These are phyloP conservation scores for Fulvia fulva DNA, from an alignment of 2,329 filamentous ascomycete genomes.

Conservation along the genomic window DNA sequence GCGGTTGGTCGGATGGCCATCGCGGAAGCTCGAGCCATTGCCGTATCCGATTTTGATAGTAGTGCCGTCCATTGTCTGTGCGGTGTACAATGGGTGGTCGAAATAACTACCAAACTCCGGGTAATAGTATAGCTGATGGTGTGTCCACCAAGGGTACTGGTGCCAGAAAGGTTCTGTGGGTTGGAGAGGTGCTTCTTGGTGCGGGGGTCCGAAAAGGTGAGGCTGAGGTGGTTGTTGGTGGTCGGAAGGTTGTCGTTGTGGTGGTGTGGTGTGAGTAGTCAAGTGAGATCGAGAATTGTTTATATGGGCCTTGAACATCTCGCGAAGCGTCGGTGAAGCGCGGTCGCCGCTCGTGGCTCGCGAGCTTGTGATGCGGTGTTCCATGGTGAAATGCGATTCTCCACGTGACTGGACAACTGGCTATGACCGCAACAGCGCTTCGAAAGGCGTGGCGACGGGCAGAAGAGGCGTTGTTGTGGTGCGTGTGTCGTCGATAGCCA, in stretches of 20 bases:
- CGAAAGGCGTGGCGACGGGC: background rate
- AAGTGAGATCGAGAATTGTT: background rate
- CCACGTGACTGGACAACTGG: background rate
- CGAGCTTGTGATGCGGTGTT: background rate
- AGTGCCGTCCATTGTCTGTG: constrained; percentile 1
- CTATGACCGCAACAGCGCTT: background rate
- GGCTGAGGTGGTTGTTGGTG: background rate
- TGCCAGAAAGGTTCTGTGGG: constrained; percentile 13
- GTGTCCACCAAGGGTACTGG: constrained; percentile 13
- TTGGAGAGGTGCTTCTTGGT: constrained; percentile 1
- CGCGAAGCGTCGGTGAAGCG: background rate
- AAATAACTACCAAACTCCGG: constrained; percentile 3
- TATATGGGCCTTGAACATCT: background rate
- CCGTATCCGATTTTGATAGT: constrained; percentile 7
- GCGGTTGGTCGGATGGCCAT: background rate
- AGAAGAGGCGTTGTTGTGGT: background rate
- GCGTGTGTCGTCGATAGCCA: background rate
- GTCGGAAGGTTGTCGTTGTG: background rate
- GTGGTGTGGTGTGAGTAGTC: background rate
- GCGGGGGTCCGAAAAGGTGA: background rate
- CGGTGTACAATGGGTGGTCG: constrained; percentile 8
- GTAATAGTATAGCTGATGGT: constrained; percentile 10
- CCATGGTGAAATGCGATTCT: background rate
- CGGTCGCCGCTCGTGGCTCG: background rate
- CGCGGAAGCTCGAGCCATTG: background rate